Evolutionary conservation across 2,329 filamentous ascomycete genomes (phyloP), one percentile per base, ranked within the genome.

Genomic region (Colletotrichum orchidophilum): DNA sequence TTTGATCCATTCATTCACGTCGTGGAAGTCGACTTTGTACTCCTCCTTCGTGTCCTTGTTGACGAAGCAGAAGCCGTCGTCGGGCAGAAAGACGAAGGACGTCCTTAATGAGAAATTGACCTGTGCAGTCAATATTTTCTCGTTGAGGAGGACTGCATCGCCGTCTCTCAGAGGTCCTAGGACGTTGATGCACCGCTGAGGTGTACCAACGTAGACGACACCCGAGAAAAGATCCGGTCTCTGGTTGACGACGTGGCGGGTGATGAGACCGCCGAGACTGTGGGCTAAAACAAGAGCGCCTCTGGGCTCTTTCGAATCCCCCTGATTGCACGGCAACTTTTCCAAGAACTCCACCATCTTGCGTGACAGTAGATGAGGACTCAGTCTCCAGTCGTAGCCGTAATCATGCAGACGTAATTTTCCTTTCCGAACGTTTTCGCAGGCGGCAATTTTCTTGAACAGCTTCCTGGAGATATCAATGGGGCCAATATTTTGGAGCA

Each of bases 41-140:
- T 93, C 88, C 77, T 97, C 92, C 71, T 92, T 92, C 0, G 94
- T 96, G 53, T 91, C 81, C 76, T 92, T 94, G 82, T 98, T 92
- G 76, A 97, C 87, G 79, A 97, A 98, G 81, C 95, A 97, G 77
- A 90, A 91, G 0, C 95, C 95, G 75, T 96, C 92, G 68, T 97
- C 92, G 0, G 96, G 96, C 0, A 98, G 86, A 9, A 98, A 90
- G 12, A 92, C 90, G 77, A 94, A 98, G 52, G 91, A 95, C 0
- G 95, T 97, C 8, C 96, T 89, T 60, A 98, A 91, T 0, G 93
- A 95, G 77, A 98, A 97, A 81, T 97, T 97, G 75, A 97, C 95
- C 78, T 96, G 94, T 0, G 96, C 95, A 1, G 95, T 97, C 18
- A 98, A 87, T 0, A 98, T 92, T 74, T 94, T 94, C 72, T 95